Base-by-base conservation (phyloP, 768 basidiomycete genomes). In the Serendipita sp. region DNA sequence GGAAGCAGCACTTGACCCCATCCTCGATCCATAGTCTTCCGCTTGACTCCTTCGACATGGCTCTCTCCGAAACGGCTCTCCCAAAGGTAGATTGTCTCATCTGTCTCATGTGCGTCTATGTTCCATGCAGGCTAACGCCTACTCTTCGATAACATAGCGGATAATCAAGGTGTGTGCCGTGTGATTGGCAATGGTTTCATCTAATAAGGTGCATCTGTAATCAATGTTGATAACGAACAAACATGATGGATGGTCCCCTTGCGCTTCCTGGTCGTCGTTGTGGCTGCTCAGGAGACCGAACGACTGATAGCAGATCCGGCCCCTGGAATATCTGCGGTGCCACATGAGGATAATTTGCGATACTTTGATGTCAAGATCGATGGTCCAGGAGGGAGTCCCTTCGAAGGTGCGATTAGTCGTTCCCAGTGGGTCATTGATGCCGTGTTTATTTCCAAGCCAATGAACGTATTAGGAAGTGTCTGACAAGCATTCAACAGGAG, bases 361-460 rank as follows among this genome's bases (percentile, higher is more conserved):
- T 97, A 99, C 78, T 99, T 99, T 75, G 93, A 99, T 77, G 96
- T 99, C 58, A 88, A 90, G 45, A 95, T 99, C 67, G 80, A 90
- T 69, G 96, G 96, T 26, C 96, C 96, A 1, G 88, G 84, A 65
- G 91, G 90, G 28, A 94, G 91, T 70, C 94, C 96, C 1, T 99
- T 97, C 72, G 81, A 81, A 73, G 81, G 90, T 90, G 70, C 70
- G 84, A 78, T 38, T 63, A 22, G n/a, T 14, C 38, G 14, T 14
- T 38, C 38, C 14, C 38, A 5, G 38, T 7, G 5, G 14, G 38
- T 45, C 34, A 64, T 44, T 4, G 13, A 11, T 48, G 11, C 11
- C 30, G 42, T 43, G 24, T 43, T 42, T 13, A 17, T 56, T 33
- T 63, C 28, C 26, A 42, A 17, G 20, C 44, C 38, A 22, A 42